Base-by-base conservation (phyloP, 2,329 filamentous ascomycete species). In the Aureobasidium sp. region DNA sequence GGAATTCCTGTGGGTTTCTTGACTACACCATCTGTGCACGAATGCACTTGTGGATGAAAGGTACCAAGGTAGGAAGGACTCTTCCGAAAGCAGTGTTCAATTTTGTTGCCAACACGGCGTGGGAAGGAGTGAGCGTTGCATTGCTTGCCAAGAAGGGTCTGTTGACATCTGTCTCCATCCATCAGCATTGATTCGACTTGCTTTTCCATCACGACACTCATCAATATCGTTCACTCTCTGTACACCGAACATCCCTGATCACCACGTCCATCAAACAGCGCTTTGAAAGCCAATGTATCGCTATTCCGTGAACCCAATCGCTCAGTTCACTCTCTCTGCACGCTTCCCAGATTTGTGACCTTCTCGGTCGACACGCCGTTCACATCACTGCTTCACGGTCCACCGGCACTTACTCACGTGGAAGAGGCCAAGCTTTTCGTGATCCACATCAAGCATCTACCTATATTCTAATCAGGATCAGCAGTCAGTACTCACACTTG, bases 401-500 rank as follows among this genome's bases (percentile, higher is more conserved):
- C 7, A 48, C 25, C 47, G 29, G 47, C n/a, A 20, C 29, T 51
- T 22, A 9, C 22, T 37, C 34, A 37, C 34, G 49, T 39, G 36
- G 51, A 36, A 12, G 5, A 41, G 6, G 31, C 51, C 25, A 55
- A 55, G 51, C 51, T 55, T 55, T 22, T 42, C 4, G 15, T 41
- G 51, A 55, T 55, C 51, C 8, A 55, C 51, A 41, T 31, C 51
- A 41, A 41, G 31, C 51, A 42, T 37, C 36, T 31, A 55, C 51
- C 51, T 55, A 29, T 55, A 31, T 25, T 37, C 25, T 41, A 55
- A 55, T 55, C 36, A 31, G 27, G 51, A 55, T 55, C 51, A 29
- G 51, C 36, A 42, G 25, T 42, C 22, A 55, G 37, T 55, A 53
- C 51, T 55, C 51, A 55, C 25, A 27, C 25, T 5, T 31, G 3